Base-by-base conservation (phyloP, 2,329 filamentous ascomycete genomes). In the Didymellaceae sp. region DNA sequence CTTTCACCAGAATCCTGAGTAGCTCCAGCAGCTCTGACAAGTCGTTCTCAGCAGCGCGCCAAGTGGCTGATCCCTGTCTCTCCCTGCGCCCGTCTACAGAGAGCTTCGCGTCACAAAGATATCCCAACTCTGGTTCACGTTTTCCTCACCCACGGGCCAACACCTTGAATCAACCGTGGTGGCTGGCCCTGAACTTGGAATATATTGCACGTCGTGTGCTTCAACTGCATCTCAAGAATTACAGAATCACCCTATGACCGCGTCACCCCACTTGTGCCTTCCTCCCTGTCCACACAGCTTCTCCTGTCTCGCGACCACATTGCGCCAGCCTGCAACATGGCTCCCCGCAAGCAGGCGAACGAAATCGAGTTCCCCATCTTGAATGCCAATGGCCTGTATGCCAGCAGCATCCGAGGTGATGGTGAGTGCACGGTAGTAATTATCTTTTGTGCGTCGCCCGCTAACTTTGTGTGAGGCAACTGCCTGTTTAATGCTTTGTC, bases 401-500 rank as follows among this genome's bases (percentile, higher is more conserved):
- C 81, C 50, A 74, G 80, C 47, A 74, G 82, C 30, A 86, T 83
- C 39, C 75, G 76, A 55, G 86, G 84, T 52, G 85, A 87, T 74
- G 85, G 86, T 85, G 79, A 78, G 80, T 76, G 39, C 58, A 14
- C 59, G 47, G 42, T 58, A 43, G 26, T 44, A 25, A 39, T 16
- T 54, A 14, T 49, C 57, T 42, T 18, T 21, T 38, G 24, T 25
- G 33, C 50, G 45, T 21, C 45, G 59, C 65, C 24, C 45, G 59
- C 65, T 66, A 53, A 68, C 52, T 57, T 28, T 22, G 51, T 32
- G 59, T 50, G 56, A 88, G 86, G 85, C 60, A 88, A 88, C 74
- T 88, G 86, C 71, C 80, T 88, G 28, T 88, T 88, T 75, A 84
- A 85, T 70, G 85, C 85, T 54, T 77, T 88, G 30, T 85, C 83